Percentiles rank a stretch among this genome's conserved stretches.
Evolutionary conservation across 371 early-diverging fungal genomes (phyloP).

Genomic region (Mortierella sp.): DNA sequence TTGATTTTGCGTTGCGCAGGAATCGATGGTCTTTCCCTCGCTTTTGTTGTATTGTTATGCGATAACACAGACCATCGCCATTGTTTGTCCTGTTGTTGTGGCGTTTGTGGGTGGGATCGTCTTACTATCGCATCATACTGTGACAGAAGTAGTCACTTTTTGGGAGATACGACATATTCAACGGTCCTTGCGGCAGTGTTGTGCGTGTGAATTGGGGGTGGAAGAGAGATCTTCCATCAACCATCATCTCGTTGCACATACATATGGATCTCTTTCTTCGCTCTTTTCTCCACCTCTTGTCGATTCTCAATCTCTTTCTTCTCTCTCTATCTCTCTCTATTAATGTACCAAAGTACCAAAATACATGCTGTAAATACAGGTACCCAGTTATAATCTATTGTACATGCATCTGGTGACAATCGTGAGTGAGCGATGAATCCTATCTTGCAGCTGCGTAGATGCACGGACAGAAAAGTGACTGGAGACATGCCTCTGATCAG

Average conservation of each 20-base stretch:
- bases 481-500: slow-evolving; percentile 3
- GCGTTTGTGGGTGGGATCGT: not conserved
- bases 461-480: not conserved
- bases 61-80: slow-evolving; percentile 15
- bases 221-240: not conserved
- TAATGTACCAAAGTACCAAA: not conserved
- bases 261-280: not conserved
- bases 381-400: not conserved
- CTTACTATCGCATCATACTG: not conserved
- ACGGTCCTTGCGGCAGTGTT: not conserved
- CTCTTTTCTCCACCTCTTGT: not conserved
- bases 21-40: slow-evolving; percentile 13
- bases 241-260: not conserved
- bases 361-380: not conserved
- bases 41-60: not conserved
- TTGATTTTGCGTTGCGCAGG: not conserved
- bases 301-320: not conserved
- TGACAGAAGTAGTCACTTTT: not conserved
- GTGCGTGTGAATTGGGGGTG: slow-evolving; percentile 11
- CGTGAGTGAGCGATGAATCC: not conserved
- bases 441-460: slow-evolving; percentile 9
- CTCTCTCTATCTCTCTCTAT: not conserved
- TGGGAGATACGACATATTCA: not conserved
- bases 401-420: not conserved
- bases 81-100: not conserved